phyloP scores from a whole-genome alignment of 768 basidiomycete genomes.

The Boletus tylopilopsis region DNA sequence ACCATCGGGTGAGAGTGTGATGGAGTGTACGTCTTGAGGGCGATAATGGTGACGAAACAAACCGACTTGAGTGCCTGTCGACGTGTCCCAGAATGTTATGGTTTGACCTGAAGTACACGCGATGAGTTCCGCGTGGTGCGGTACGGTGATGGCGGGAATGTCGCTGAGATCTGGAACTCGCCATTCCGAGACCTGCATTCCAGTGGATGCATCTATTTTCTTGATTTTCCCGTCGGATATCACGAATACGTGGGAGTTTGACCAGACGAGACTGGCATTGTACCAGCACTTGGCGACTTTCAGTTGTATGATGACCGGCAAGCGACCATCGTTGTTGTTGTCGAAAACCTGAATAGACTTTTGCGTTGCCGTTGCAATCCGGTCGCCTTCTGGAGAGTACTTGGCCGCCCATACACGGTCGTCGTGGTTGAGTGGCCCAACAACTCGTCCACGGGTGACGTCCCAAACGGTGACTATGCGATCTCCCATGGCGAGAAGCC shows the following conservation, averaged over 20 bases:
- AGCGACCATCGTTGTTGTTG: neutral
- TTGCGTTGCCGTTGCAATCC: neutral
- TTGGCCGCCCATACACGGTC: neutral
- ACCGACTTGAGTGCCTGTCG: neutral
- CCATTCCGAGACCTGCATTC: neutral
- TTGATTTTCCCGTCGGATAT: neutral
- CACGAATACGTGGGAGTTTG: neutral
- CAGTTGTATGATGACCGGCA: neutral
- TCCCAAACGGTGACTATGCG: neutral
- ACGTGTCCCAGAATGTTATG: conserved; percentile 1
- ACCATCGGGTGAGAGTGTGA: neutral
- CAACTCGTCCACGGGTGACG: neutral
- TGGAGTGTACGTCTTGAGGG: neutral
- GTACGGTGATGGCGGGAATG: neutral
- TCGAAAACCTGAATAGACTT: neutral
- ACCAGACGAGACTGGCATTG: conserved; percentile 5
- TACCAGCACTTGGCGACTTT: neutral
- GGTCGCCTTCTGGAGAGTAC: neutral
- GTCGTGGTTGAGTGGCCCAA: neutral
- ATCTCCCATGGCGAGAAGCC: neutral
- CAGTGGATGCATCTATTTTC: neutral
- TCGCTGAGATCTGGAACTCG: too few species aligned
- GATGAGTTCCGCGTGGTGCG: neutral
- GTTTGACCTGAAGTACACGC: neutral
- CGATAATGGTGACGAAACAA: neutral